Base-by-base conservation (phyloP, 768 basidiomycete genomes). In the Xerocomus potaroensis region DNA sequence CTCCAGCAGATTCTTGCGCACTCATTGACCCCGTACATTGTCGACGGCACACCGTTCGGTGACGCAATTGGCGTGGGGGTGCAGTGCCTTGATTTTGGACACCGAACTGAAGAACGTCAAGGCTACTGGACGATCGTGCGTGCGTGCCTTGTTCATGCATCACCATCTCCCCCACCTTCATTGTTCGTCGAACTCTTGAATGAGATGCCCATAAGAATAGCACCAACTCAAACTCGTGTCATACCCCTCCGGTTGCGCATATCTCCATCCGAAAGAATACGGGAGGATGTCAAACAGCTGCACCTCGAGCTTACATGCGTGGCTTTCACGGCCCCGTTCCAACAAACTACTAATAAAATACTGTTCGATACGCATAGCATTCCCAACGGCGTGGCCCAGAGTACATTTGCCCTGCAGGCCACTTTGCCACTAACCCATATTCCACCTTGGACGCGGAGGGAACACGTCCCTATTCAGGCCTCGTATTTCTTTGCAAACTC, bases 31-130 rank as follows among this genome's bases (percentile, higher is more conserved):
- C 79, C 79, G 29, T 80, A 91, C 62, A 83, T 92, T 52, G 70
- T 92, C 1, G 78, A 81, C 47, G 91, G 91, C 0, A 78, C 74
- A 56, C 76, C 87, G 0, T 87, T 91, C 58, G 91, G 91, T 3
- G 64, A 80, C 22, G 79, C 79, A 6, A 40, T 88, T 3, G 87
- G 88, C 2, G 51, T 93, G 3, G 84, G 77, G 1, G 47, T 89
- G 14, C 75, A 78, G 30, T 80, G 76, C 53, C 49, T 63, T 10
- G 61, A 65, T 53, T 55, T 58, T 23, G 47, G 46, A 22, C 29
- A 1, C 14, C 8, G 2, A 33, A 16, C 14, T 4, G 34, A 32
- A 5, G 41, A 45, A 10, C 32, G 30, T 3, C 63, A 69, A 14
- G 73, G 71, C 14, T 79, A 77, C 76, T 85, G 83, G 81, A 78